phyloP scores from a whole-genome alignment of 768 basidiomycete species.

The Naematelia encephala region DNA sequence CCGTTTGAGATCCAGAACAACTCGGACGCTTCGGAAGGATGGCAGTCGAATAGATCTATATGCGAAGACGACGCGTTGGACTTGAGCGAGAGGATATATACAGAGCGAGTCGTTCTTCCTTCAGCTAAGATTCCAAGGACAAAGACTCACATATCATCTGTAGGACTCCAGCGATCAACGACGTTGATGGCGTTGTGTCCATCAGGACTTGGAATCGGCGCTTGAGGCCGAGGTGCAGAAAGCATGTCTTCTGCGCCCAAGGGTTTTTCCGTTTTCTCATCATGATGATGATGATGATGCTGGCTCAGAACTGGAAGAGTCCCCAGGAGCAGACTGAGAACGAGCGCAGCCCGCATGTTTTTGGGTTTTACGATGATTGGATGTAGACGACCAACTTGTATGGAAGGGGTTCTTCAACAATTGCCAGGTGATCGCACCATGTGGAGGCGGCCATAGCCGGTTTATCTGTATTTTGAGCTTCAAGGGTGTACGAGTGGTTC shows the following conservation, averaged over 20 bases:
- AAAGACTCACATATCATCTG: conserved; percentile 24
- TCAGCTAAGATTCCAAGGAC: conserved; percentile 5
- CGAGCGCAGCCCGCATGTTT: background rate
- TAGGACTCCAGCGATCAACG: conserved; percentile 33
- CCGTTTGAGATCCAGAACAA: conserved; percentile 27
- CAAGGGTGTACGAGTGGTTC: too few species aligned
- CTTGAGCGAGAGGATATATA: conserved; percentile 37
- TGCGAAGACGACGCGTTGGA: conserved; percentile 11
- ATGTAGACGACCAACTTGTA: too few species aligned
- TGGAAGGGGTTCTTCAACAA: too few species aligned
- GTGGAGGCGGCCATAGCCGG: background rate
- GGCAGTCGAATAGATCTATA: conserved; percentile 16
- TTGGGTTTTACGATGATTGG: too few species aligned
- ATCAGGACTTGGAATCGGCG: conserved; percentile 26
- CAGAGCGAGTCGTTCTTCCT: conserved; percentile 23
- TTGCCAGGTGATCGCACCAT: background rate
- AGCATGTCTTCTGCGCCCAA: conserved; percentile 45
- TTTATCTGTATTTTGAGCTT: too few species aligned
- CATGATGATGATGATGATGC: background rate
- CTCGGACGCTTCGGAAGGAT: conserved; percentile 16
- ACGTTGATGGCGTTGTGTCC: conserved; percentile 21
- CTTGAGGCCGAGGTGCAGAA: conserved; percentile 33
- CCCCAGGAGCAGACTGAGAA: background rate
- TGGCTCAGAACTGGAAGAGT: background rate
- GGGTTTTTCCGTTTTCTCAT: conserved; percentile 7